These are phyloP conservation scores for Aquilaria yunnanensis DNA, from an alignment of 345 rosid species.

Conservation along the genomic window DNA sequence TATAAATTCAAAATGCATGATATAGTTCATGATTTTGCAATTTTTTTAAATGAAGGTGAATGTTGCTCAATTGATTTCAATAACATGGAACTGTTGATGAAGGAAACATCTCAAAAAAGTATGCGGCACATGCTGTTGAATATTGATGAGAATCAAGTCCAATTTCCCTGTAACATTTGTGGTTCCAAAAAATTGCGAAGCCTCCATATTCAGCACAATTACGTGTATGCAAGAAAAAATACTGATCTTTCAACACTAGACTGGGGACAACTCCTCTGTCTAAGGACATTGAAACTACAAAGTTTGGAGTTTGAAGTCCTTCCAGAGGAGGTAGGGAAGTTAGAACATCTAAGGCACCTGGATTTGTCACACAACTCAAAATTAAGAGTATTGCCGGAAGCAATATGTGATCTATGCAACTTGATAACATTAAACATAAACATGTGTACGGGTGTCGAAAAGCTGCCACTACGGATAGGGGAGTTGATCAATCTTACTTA, in stretches of 20 bases:
- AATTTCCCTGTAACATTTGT: background rate
- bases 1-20: constrained; percentile 25
- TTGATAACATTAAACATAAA: background rate
- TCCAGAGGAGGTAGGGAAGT: constrained; percentile 6
- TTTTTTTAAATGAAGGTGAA: constrained; percentile 12
- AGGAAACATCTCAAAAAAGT: background rate
- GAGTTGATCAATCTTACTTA: background rate
- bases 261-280: constrained; percentile 4
- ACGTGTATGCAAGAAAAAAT: background rate
- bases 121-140: constrained; percentile 15
- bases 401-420: constrained; percentile 12
- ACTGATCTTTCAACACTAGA: background rate
- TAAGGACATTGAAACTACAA: constrained; percentile 11
- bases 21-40: constrained; percentile 23
- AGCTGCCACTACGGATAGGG: constrained; percentile 11
- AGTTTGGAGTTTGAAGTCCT: background rate
- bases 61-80: background rate
- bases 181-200: constrained; percentile 13
- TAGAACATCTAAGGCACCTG: constrained; percentile 18
- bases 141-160: background rate
- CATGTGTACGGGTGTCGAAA: background rate
- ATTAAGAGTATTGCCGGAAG: constrained; percentile 13
- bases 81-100: background rate
- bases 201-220: constrained; percentile 4
- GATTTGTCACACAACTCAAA: constrained; percentile 2